Percentiles rank a stretch among this genome's conserved stretches.
Conservation (phyloP, 306 rosid genomes). For the Cicer arietinum region DNA sequence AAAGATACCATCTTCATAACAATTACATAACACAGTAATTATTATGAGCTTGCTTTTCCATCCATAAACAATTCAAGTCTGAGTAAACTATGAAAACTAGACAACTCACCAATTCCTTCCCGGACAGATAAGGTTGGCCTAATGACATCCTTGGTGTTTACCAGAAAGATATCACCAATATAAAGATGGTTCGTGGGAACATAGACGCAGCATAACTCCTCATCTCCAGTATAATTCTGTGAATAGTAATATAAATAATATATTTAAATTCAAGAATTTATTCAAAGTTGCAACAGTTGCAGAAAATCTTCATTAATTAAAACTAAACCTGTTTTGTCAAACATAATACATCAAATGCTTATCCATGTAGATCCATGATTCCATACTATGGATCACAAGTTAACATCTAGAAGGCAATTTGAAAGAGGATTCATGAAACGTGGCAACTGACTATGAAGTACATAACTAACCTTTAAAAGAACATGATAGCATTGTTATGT, state of each 20-base stretch:
- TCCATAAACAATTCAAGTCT: conserved; percentile 25
- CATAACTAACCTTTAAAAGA: neutral
- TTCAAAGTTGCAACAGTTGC: conserved; percentile 4
- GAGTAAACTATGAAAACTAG: conserved; percentile 35
- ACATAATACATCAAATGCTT: neutral
- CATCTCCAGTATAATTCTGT: conserved; percentile 92
- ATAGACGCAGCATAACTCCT: conserved; percentile 91
- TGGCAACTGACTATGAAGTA: conserved; percentile 6
- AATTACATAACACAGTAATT: neutral
- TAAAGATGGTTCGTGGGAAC: conserved; percentile 98
- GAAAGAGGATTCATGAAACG: conserved; percentile 29
- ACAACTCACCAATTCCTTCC: conserved; percentile 92
- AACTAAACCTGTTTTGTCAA: conserved; percentile 17
- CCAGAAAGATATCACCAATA: conserved; percentile 90
- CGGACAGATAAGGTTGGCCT: conserved; percentile 95
- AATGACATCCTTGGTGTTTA: conserved; percentile 79
- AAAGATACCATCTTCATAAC: conserved; percentile 3
- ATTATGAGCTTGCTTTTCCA: conserved; percentile 4
- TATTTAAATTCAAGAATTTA: conserved; percentile 19
- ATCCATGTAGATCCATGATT: neutral
- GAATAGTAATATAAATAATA: conserved; percentile 16
- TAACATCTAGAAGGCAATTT: conserved; percentile 33
- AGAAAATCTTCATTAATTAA: conserved; percentile 15
- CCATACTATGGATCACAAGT: conserved; percentile 13
- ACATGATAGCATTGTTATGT: neutral